Evolutionary conservation across 2,329 filamentous ascomycete species (phyloP), one percentile per base, ranked within the genome.

Genomic region (Boeremia exigua): DNA sequence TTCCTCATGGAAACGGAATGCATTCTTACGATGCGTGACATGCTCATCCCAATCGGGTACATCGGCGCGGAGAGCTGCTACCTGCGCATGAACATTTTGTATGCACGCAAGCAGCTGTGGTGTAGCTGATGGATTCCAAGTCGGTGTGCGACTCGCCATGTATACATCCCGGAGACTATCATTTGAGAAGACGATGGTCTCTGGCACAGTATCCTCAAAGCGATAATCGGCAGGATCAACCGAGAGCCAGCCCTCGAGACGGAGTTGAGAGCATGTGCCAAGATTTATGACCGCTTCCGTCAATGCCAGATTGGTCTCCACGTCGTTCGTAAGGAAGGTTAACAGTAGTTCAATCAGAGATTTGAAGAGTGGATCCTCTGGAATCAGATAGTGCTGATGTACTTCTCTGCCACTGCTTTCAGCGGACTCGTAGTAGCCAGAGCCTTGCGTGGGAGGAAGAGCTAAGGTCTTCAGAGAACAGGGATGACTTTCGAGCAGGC

Each of bases 241-340:
- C 6, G 94, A 80, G 28, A 98, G 79, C 94, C 95, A 99, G n/a
- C 90, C 90, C 69, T 97, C 92, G 11, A 97, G 82, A 17, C 88
- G 86, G 69, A 96, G 88, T 60, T 91, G 90, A 6, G 92, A 90
- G 65, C 95, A 98, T 0, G 90, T 87, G 10, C 90, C 90, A 36
- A 99, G 81, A 62, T 91, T 89, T 27, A 96, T 84, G 38, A 98
- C 81, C 0, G 90, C 85, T 67, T 96, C 91, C 0, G 94, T 98
- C 1, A 97, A 81, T 0, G 89, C 90, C 3, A 99, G 79, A 65
- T 99, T 99, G 2, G 90, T 93, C 65, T 97, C 92, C 2, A 98
- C 87, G 2, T 92, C 88, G 66, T 99, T 99, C 5, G 91, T 84
- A 65, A 97, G 92, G 69, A 98, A 99, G 0, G 83, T 88, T 39